These are phyloP conservation scores for Aspergillus glaucus DNA, from an alignment of 2,329 filamentous ascomycete genomes.

Conservation along the genomic window DNA sequence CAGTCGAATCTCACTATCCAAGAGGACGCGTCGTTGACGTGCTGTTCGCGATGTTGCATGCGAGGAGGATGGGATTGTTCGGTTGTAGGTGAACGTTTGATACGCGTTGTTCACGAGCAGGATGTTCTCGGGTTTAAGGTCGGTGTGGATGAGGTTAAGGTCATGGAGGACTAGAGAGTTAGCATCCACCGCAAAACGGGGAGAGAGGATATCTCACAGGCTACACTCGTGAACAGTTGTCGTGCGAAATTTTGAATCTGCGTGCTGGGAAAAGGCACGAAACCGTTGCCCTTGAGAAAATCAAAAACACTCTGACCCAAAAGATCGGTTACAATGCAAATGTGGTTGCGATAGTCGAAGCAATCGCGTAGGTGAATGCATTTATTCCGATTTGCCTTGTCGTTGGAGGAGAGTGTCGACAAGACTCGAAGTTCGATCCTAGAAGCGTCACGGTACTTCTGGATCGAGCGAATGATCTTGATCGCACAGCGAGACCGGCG, in stretches of 20 bases:
- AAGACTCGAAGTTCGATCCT: conserved; percentile 90
- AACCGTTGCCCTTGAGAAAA: conserved; percentile 90
- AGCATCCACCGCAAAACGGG: conserved; percentile 17
- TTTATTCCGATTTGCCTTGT: conserved; percentile 84
- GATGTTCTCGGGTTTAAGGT: conserved; percentile 64
- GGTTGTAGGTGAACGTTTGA: conserved; percentile 64
- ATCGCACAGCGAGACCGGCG: conserved; percentile 80
- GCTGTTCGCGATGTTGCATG: conserved; percentile 52
- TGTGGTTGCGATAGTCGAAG: conserved; percentile 95
- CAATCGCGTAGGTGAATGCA: conserved; percentile 96
- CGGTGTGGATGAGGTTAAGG: conserved; percentile 92
- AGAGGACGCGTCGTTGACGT: conserved; percentile 56
- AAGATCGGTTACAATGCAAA: conserved; percentile 73
- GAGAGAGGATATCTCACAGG: conserved; percentile 60
- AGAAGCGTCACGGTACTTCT: conserved; percentile 95
- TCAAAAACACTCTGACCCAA: conserved; percentile 97
- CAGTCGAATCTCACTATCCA: conserved; percentile 60
- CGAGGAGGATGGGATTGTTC: conserved; percentile 60
- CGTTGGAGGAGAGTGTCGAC: conserved; percentile 85
- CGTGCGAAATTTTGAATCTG: conserved; percentile 97
- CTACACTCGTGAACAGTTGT: conserved; percentile 95
- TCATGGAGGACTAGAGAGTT: conserved; percentile 73
- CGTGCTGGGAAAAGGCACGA: conserved; percentile 95
- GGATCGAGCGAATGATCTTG: conserved; percentile 96
- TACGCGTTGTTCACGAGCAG: conserved; percentile 59